Percentiles rank a stretch among this genome's conserved stretches.
Evolutionary conservation across 2,329 filamentous ascomycete species (phyloP).

Genomic region (Penicillium occitanis): DNA sequence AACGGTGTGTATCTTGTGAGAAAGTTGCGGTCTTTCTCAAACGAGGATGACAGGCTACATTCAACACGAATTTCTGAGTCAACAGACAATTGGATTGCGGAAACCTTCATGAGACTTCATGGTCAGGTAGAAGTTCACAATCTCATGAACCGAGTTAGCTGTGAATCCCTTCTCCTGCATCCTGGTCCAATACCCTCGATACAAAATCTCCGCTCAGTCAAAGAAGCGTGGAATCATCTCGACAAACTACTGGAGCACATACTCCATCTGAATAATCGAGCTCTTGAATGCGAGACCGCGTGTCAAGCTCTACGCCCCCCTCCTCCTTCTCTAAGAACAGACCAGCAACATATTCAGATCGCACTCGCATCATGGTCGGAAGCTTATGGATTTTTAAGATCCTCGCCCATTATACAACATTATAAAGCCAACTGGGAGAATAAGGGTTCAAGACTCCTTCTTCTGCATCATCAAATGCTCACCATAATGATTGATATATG

Average conservation of each 20-base stretch:
- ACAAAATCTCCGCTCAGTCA: slow-evolving; percentile 8
- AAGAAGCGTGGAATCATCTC: slow-evolving; percentile 11
- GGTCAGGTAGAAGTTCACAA: not conserved
- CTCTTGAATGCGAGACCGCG: not conserved
- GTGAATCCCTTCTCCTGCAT: not conserved
- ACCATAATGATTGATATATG: slow-evolving; percentile 6
- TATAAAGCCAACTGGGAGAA: not conserved
- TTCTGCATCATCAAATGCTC: slow-evolving; percentile 8
- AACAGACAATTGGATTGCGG: slow-evolving; percentile 3
- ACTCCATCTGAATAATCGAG: slow-evolving; percentile 1
- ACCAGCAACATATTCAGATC: not conserved
- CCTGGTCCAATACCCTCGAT: not conserved
- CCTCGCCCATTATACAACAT: not conserved
- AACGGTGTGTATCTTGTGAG: slow-evolving; percentile 7
- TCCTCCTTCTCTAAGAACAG: not conserved
- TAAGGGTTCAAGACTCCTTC: not conserved
- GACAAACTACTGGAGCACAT: slow-evolving; percentile 5
- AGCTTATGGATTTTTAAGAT: slow-evolving; percentile 7
- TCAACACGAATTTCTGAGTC: not conserved
- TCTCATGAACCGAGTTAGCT: not conserved
- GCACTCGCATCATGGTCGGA: slow-evolving; percentile 5
- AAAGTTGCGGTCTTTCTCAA: not conserved
- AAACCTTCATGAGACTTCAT: slow-evolving; percentile 10
- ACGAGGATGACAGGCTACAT: not conserved
- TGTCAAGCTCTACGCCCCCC: not conserved